Base-by-base conservation (phyloP, 1,284 basidiomycete species). In the Tilletia setariae region DNA sequence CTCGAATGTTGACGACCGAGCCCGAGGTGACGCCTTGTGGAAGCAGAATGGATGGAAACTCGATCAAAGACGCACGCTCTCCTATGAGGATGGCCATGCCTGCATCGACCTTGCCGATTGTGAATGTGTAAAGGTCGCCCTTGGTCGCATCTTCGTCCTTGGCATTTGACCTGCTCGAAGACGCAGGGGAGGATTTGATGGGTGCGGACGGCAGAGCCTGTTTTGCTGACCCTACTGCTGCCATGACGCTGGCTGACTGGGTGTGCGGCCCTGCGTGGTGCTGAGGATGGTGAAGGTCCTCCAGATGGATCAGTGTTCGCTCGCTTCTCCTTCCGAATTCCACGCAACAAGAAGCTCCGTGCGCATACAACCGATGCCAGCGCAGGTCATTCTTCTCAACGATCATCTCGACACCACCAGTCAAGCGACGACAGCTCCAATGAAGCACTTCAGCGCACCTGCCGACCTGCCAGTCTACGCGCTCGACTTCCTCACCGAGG, bases 21-120 rank as follows among this genome's bases (percentile, higher is more conserved):
- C 80, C 80, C 3, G 74, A 72, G 19, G 72, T 72, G 35, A 80
- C 77, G 40, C 81, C 80, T 1, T 67, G 70, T 4, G 80, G 80
- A 4, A 82, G 72, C 11, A 82, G 74, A 2, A 82, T 71, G 28
- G 78, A 77, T n/a, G 80, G 80, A 25, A 82, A 82, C 68, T 82
- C 80, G 67, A 82, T 82, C n/a, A 81, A 72, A 3, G 79, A 80
- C 0, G 80, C 80, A 51, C 78, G 76, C 30, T 80, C 76, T 32
- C 80, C 80, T 32, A 82, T 80, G 68, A 82, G 75, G 69, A 82
- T 82, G 47, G 80, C 80, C 79, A 80, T 79, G 67, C 76, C 77
- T 15, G 76, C 78, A 70, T 79, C 76, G 64, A 82, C 77, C 74
- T 82, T 82, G 67, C 80, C 80, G 40, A 82, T 79, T 44, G 80